phyloP scores from a whole-genome alignment of 2,329 filamentous ascomycete species.

The Colletotrichum tanaceti region DNA sequence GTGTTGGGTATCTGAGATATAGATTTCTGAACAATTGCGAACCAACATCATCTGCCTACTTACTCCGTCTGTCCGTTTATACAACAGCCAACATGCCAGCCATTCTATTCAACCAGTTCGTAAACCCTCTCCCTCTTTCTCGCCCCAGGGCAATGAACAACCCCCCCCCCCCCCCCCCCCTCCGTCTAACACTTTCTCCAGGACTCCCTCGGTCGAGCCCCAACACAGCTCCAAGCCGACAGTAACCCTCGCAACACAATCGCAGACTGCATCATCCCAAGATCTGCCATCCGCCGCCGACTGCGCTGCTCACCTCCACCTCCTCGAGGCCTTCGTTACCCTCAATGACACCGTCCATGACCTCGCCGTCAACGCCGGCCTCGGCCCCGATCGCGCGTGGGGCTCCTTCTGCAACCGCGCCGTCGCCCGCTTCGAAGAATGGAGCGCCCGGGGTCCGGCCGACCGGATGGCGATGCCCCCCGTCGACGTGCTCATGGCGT shows the following conservation, averaged over 20 bases:
- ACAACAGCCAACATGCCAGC: slow-evolving; percentile 28
- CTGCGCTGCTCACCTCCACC: slow-evolving; percentile 69
- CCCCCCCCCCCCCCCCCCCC: too few relatives aligned
- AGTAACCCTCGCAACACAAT: background rate
- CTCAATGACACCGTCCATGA: slow-evolving; percentile 53
- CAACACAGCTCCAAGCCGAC: slow-evolving; percentile 10
- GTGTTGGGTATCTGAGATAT: too few relatives aligned
- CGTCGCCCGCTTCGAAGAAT: slow-evolving; percentile 44
- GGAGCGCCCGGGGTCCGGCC: slow-evolving; percentile 7
- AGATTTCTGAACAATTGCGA: background rate
- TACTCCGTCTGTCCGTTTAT: background rate
- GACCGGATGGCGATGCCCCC: slow-evolving; percentile 43
- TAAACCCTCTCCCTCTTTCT: background rate
- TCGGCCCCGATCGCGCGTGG: slow-evolving; percentile 43
- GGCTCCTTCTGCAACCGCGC: slow-evolving; percentile 45
- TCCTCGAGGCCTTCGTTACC: slow-evolving; percentile 67
- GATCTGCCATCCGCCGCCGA: slow-evolving; percentile 42
- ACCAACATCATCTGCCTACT: background rate
- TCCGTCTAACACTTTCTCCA: background rate
- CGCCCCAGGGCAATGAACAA: background rate
- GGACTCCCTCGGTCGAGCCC: slow-evolving; percentile 13
- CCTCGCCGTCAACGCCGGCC: slow-evolving; percentile 31
- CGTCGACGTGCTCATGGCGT: slow-evolving; percentile 52
- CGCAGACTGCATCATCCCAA: background rate
- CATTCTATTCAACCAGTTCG: slow-evolving; percentile 24